phyloP scores from a whole-genome alignment of 2,329 filamentous ascomycete genomes.

The Venturia pyrina region DNA sequence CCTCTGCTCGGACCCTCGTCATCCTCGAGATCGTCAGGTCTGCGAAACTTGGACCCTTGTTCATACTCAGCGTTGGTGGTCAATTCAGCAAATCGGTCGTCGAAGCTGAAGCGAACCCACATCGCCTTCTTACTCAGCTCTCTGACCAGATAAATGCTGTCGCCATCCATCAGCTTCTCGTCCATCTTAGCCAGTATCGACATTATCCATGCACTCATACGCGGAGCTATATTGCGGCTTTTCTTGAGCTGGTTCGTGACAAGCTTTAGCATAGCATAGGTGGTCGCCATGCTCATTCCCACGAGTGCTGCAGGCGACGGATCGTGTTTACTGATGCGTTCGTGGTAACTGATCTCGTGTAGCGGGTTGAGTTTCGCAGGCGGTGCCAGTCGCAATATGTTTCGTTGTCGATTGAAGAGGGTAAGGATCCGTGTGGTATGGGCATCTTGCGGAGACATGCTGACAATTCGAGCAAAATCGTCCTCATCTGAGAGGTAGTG shows the following conservation, averaged over 20 bases:
- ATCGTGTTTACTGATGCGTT: neutral
- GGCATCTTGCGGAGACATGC: conserved; percentile 43
- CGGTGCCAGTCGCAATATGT: conserved; percentile 46
- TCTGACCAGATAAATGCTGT: conserved; percentile 65
- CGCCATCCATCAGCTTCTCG: conserved; percentile 62
- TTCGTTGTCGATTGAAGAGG: conserved; percentile 57
- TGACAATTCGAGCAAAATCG: conserved; percentile 16
- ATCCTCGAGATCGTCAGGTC: neutral
- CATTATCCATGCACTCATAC: conserved; percentile 77
- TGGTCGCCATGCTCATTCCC: neutral
- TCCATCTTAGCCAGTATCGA: conserved; percentile 66
- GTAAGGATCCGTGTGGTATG: conserved; percentile 59
- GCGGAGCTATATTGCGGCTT: conserved; percentile 47
- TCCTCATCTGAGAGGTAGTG: conserved; percentile 16
- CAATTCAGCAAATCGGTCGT: conserved; percentile 40
- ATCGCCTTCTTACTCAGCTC: conserved; percentile 72
- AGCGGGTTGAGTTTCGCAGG: neutral
- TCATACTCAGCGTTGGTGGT: conserved; percentile 25
- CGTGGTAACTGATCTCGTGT: neutral
- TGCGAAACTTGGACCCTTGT: conserved; percentile 29
- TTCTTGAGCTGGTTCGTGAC: conserved; percentile 1
- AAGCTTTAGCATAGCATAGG: neutral
- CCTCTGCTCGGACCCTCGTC: conserved; percentile 15
- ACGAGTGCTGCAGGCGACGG: neutral
- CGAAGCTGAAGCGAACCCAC: conserved; percentile 45